Evolutionary conservation across 768 basidiomycete genomes (phyloP).

Genomic region (Fistulinella prunicolor): DNA sequence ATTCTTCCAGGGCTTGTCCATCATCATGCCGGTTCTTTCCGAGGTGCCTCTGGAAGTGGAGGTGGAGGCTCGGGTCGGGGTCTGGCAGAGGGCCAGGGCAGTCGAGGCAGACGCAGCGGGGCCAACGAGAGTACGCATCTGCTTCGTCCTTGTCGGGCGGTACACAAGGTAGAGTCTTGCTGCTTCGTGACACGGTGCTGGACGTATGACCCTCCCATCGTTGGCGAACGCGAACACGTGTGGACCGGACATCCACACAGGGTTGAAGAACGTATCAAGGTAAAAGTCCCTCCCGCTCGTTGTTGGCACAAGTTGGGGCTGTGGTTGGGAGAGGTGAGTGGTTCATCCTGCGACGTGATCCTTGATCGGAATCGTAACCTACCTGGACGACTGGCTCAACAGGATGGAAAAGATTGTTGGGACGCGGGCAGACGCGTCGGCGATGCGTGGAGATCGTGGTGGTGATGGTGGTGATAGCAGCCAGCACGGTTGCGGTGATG

Average conservation of each 20-base stretch:
- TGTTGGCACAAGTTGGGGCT: background rate
- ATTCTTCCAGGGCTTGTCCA: constrained; percentile 29
- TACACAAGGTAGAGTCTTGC: background rate
- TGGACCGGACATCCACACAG: constrained; percentile 34
- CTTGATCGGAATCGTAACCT: no score
- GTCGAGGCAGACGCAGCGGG: background rate
- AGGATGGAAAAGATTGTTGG: no score
- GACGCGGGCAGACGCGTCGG: no score
- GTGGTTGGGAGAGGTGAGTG: no score
- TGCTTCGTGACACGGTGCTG: background rate
- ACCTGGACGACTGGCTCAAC: no score
- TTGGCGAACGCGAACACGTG: constrained; percentile 21
- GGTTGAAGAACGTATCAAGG: constrained; percentile 45
- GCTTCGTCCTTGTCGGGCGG: background rate
- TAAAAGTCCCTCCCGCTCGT: constrained; percentile 41
- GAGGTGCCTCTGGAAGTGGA: background rate
- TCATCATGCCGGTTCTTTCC: background rate
- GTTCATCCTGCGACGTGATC: no score
- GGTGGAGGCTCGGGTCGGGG: no score
- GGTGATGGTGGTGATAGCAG: no score
- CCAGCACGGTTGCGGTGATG: no score
- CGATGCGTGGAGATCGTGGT: no score
- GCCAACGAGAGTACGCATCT: background rate
- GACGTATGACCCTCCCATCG: constrained; percentile 17
- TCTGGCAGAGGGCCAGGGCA: background rate